phyloP scores from a whole-genome alignment of 176 grass and related monocot species.

The Aegilops sharonensis region DNA sequence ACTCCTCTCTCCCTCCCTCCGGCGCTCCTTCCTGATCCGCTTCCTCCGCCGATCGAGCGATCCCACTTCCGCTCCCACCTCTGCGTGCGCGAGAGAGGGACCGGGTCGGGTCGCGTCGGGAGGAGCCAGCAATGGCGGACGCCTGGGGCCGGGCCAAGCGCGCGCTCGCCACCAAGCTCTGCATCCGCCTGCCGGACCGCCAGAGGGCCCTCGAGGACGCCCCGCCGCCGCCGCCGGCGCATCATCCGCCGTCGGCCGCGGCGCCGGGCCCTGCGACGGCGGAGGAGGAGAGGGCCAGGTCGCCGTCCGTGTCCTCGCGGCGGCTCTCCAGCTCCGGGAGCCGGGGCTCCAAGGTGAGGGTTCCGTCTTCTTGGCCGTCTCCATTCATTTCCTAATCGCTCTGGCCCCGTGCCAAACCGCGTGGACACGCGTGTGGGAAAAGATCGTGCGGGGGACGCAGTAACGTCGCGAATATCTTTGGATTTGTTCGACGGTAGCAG shows the following conservation, averaged over 20 bases:
- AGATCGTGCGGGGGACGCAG: neutral
- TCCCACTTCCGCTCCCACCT: no score
- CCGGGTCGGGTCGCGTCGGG: neutral
- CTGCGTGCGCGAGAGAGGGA: neutral
- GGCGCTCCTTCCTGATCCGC: slow-evolving; percentile 9
- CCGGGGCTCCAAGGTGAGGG: slow-evolving; percentile 41
- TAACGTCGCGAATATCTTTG: neutral
- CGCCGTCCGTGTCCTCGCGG: slow-evolving; percentile 19
- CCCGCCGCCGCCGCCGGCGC: neutral
- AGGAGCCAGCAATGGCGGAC: slow-evolving; percentile 47
- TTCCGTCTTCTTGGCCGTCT: neutral
- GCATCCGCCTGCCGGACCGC: slow-evolving; percentile 40
- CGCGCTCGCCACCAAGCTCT: slow-evolving; percentile 46
- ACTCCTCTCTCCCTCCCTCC: neutral
- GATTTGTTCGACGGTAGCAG: neutral
- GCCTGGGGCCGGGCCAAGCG: slow-evolving; percentile 66
- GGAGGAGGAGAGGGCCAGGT: neutral
- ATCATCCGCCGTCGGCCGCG: neutral
- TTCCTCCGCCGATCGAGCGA: neutral
- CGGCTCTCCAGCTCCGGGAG: slow-evolving; percentile 38
- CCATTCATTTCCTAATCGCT: neutral
- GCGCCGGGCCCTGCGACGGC: neutral
- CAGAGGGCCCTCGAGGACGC: slow-evolving; percentile 14
- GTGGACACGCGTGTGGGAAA: neutral
- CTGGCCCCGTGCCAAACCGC: neutral